These are phyloP conservation scores for Venturiaceae sp. DNA, from an alignment of 2,329 filamentous ascomycete genomes.

Conservation along the genomic window DNA sequence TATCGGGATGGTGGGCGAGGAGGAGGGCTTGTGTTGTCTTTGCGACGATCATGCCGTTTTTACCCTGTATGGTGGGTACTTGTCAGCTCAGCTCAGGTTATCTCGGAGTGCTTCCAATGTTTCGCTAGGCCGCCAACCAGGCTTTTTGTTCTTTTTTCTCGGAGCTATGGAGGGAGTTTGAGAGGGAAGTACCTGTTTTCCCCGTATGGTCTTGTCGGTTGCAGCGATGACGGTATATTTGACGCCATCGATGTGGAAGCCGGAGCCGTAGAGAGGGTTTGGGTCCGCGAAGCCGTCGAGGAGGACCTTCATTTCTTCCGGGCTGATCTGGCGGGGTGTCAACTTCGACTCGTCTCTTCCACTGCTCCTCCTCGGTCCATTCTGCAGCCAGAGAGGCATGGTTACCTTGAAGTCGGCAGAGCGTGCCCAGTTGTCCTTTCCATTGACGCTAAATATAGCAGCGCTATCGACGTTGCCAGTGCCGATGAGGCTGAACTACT, in stretches of 20 bases:
- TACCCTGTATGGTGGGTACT: slow-evolving; percentile 45
- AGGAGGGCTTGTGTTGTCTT: slow-evolving; percentile 87
- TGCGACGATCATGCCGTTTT: slow-evolving; percentile 69
- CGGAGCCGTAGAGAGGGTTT: neutral
- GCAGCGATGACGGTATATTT: slow-evolving; percentile 8
- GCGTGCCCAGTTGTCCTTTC: slow-evolving; percentile 61
- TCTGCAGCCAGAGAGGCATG: neutral
- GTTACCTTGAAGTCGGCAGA: slow-evolving; percentile 79
- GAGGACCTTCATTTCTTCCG: slow-evolving; percentile 34
- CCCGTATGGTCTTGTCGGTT: slow-evolving; percentile 1
- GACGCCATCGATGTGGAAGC: slow-evolving; percentile 7
- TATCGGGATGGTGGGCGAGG: slow-evolving; percentile 75
- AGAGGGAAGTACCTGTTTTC: slow-evolving; percentile 2
- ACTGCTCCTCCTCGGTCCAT: neutral
- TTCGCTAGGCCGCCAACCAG: neutral
- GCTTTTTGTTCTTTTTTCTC: slow-evolving; percentile 6
- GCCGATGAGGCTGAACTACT: slow-evolving; percentile 26
- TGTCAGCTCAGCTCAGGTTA: slow-evolving; percentile 10
- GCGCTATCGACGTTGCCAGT: slow-evolving; percentile 36
- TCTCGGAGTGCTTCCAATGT: slow-evolving; percentile 5
- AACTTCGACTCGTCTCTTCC: neutral
- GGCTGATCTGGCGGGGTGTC: slow-evolving; percentile 8
- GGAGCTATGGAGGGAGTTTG: neutral
- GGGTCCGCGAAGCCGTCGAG: slow-evolving; percentile 3
- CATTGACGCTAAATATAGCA: slow-evolving; percentile 38